These are phyloP conservation scores for Ustulina deusta DNA, from an alignment of 2,329 filamentous ascomycete species.

Conservation along the genomic window DNA sequence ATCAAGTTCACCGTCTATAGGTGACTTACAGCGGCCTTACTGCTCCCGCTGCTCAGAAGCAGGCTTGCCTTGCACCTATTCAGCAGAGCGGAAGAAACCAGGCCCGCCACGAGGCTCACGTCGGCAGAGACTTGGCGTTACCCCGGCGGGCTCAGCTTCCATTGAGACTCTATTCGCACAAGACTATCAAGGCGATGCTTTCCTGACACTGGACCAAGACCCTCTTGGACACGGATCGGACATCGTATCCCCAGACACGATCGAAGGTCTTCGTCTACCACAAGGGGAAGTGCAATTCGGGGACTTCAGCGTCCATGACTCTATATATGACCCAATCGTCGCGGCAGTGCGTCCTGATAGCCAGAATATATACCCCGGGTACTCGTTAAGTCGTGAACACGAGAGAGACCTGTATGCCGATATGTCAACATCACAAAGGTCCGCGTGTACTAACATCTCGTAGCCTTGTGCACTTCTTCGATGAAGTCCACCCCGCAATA, in stretches of 20 bases:
- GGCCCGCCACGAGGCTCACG: conserved; percentile 49
- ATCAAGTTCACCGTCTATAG: conserved; percentile 40
- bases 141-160: conserved; percentile 15
- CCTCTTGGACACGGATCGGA: neutral
- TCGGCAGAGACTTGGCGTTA: conserved; percentile 34
- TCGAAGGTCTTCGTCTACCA: conserved; percentile 14
- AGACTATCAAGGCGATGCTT: conserved; percentile 4
- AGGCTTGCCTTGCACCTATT: conserved; percentile 48
- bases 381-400: conserved; percentile 38
- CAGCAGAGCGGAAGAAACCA: conserved; percentile 48
- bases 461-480: conserved; percentile 48
- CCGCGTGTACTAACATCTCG: conserved; percentile 7
- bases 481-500: conserved; percentile 49
- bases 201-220: conserved; percentile 12
- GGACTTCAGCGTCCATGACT: conserved; percentile 27
- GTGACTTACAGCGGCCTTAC: conserved; percentile 48
- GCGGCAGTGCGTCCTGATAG: neutral
- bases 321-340: conserved; percentile 23
- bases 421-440: neutral
- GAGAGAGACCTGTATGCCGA: conserved; percentile 43
- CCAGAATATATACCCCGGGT: conserved; percentile 38
- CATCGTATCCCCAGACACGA: neutral
- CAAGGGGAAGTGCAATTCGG: conserved; percentile 16
- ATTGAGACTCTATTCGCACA: conserved; percentile 12
- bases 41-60: conserved; percentile 53